These are phyloP conservation scores for Penicillium corylophilum DNA, from an alignment of 2,329 filamentous ascomycete species.

Conservation along the genomic window DNA sequence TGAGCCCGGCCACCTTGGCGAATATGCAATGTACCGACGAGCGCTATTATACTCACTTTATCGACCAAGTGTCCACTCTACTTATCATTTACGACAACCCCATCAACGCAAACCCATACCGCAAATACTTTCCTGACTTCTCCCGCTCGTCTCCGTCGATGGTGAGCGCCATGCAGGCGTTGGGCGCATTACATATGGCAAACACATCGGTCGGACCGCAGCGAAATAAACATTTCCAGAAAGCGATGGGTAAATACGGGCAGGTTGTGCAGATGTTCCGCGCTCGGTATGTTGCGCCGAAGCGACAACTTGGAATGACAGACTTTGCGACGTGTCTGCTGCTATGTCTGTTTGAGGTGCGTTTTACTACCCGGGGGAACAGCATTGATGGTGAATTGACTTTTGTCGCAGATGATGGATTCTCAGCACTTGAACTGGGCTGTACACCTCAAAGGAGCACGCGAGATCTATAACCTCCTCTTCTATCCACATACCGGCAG, in stretches of 20 bases:
- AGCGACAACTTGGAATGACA: slow-evolving; percentile 25
- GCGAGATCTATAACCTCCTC: slow-evolving; percentile 38
- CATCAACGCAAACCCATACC: slow-evolving; percentile 39
- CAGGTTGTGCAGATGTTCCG: slow-evolving; percentile 37
- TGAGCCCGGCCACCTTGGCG: slow-evolving; percentile 18
- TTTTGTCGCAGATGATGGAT: slow-evolving; percentile 36
- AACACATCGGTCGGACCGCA: slow-evolving; percentile 35
- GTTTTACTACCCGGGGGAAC: slow-evolving; percentile 2
- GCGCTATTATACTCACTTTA: slow-evolving; percentile 39
- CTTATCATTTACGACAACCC: slow-evolving; percentile 39
- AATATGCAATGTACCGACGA: slow-evolving; percentile 27
- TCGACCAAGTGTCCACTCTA: slow-evolving; percentile 34
- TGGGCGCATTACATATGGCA: slow-evolving; percentile 44
- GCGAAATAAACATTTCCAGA: slow-evolving; percentile 36
- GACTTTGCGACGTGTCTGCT: slow-evolving; percentile 38
- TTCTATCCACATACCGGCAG: slow-evolving; percentile 28
- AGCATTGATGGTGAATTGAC: not conserved
- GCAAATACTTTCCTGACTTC: slow-evolving; percentile 34
- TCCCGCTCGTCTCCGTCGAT: slow-evolving; percentile 36
- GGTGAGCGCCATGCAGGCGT: slow-evolving; percentile 40
- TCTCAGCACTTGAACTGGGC: slow-evolving; percentile 40
- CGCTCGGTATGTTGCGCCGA: slow-evolving; percentile 26
- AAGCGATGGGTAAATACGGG: slow-evolving; percentile 41
- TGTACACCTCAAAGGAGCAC: slow-evolving; percentile 41
- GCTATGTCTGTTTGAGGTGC: slow-evolving; percentile 37